phyloP scores from a whole-genome alignment of 257 asterid genomes.

The Euphrasia confusa region DNA sequence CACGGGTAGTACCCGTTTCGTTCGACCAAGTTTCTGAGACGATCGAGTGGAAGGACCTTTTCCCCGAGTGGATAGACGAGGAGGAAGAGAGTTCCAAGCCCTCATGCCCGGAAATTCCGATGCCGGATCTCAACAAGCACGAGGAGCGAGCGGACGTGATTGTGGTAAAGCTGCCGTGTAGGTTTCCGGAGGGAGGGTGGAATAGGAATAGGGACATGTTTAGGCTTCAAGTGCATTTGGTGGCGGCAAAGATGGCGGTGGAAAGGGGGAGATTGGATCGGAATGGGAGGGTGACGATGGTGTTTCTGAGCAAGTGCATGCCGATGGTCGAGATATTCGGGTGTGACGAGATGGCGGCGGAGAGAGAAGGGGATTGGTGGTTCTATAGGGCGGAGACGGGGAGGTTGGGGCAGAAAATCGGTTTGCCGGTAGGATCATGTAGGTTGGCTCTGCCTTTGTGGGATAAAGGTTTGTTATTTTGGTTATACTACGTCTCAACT shows the following conservation, averaged over 20 bases:
- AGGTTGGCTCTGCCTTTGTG: constrained; percentile 82
- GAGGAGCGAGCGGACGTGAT: constrained; percentile 48
- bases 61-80: constrained; percentile 97
- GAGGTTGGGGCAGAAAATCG: constrained; percentile 55
- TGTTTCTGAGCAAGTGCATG: constrained; percentile 59
- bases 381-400: constrained; percentile 44
- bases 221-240: constrained; percentile 71
- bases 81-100: constrained; percentile 84
- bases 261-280: constrained; percentile 51
- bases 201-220: constrained; percentile 73
- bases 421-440: constrained; percentile 84
- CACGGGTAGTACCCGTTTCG: constrained; percentile 21
- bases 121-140: constrained; percentile 39
- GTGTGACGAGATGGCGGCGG: constrained; percentile 56
- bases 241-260: constrained; percentile 61
- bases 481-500: too few relatives aligned
- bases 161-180: constrained; percentile 71
- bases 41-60: constrained; percentile 67
- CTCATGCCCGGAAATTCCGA: constrained; percentile 78
- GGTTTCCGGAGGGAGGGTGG: constrained; percentile 51
- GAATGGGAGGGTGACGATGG: constrained; percentile 47
- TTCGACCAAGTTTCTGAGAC: constrained; percentile 47
- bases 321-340: constrained; percentile 82
- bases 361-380: constrained; percentile 88
- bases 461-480: constrained; percentile 54